Evolutionary conservation across 257 asterid genomes (phyloP), one percentile per base, ranked within the genome.

Genomic region (Nicotiana otophora): DNA sequence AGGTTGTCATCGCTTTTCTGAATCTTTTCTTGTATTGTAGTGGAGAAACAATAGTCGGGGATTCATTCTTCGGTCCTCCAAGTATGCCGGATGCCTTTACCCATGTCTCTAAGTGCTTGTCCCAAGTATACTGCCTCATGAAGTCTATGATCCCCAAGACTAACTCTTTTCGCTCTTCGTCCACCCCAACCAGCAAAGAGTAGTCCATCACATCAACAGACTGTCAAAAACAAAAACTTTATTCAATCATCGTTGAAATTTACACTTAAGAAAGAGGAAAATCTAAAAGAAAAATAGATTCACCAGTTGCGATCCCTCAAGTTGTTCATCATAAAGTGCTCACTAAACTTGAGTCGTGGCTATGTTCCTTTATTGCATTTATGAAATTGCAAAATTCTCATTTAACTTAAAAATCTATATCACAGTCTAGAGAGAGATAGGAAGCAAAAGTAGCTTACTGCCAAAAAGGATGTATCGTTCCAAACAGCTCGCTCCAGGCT

Each of bases 51-150:
- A 96, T 91, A 0, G 98, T 94, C 20, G 99, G 99, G n/a, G 99
- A 89, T 75, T 92, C 95, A 78, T 93, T 93, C 83, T 85, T 96
- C 3, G 95, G 98, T 14, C 98, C 98, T 60, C 99, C 99, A 11
- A 94, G 93, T 51, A 94, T 93, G 14, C 99, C 99, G 11, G 98
- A 89, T 0, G 98, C 94, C 85, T 94, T 93, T 19, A 93, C 98
- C 98, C 98, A 94, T 34, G 97, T 93, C 94, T 96, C 99, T 90
- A 94, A 80, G 57, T 93, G 99, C 91, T 96, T 96, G 92, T 96
- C 99, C 99, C 98, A 96, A 14, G 99, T 96, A 67, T 94, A 96
- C 34, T 94, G 98, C 78, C 99, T 94, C 96, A 96, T 95, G 93
- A 86, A 96, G 81, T 96, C 98, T 0, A 96, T 96, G 82, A 96